phyloP scores from a whole-genome alignment of 441 rosid genomes.

The Jatropha multifida region DNA sequence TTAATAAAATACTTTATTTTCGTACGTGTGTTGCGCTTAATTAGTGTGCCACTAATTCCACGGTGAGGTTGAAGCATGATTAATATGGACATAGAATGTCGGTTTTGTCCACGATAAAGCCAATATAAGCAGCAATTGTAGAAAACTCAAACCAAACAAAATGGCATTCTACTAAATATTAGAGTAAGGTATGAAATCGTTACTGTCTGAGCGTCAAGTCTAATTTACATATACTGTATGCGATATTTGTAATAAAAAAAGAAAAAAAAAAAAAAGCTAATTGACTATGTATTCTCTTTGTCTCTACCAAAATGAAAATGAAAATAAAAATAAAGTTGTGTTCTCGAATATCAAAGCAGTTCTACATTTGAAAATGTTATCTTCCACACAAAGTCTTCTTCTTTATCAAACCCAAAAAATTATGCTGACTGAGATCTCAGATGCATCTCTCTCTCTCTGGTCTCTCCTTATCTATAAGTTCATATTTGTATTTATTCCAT shows the following conservation, averaged over 20 bases:
- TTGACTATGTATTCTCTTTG: not conserved
- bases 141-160: conserved; percentile 8
- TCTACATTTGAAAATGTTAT: conserved; percentile 20
- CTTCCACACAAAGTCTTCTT: conserved; percentile 16
- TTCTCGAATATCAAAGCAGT: conserved; percentile 29
- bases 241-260: not conserved
- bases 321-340: conserved; percentile 14
- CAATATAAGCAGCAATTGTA: conserved; percentile 4
- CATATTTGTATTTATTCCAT: conserved; percentile 19
- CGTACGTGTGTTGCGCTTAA: too few species aligned
- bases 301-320: not conserved
- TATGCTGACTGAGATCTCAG: conserved; percentile 29
- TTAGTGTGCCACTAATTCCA: conserved; percentile 1
- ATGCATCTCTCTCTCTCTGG: conserved; percentile 6
- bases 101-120: not conserved
- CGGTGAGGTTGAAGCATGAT: not conserved
- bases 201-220: not conserved
- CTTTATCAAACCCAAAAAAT: conserved; percentile 22
- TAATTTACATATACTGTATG: not conserved
- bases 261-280: not conserved
- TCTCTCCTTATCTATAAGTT: not conserved
- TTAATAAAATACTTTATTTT: too few species aligned
- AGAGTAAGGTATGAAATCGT: too few species aligned
- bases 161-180: not conserved
- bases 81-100: not conserved